Base-by-base conservation (phyloP, 192 early-diverging fungal genomes). In the Phlyctochytrium bullatum region DNA sequence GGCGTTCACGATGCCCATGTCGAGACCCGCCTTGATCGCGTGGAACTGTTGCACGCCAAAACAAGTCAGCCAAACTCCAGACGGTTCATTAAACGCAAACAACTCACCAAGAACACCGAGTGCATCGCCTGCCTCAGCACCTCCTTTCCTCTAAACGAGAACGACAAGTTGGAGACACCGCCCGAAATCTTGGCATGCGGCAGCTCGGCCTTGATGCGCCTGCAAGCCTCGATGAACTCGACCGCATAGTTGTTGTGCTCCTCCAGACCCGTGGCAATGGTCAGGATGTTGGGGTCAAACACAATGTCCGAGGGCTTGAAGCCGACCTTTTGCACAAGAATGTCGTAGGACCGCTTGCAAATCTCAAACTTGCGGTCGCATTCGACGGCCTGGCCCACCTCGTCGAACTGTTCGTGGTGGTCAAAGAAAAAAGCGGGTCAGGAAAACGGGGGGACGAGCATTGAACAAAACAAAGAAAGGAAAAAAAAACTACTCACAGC, bases 1-100 rank as follows among this genome's bases (percentile, higher is more conserved):
- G 3, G 95, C 92, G 73, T 96, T 96, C 69, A 98, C 95, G 66
- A 98, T 98, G 69, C 95, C 95, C 95, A 98, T 96, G 78, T 95
- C 95, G 90, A 98, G 91, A 17, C 94, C 93, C 30, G 78, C 89
- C 67, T 89, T 81, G 71, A 88, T 89, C 28, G 90, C 77, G 67
- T 94, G 91, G 79, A 86, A 94, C 64, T 80, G 58, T 2, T 40
- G 29, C n/a, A n/a, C n/a, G n/a, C 4, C 0, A 36, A 10, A 10
- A 31, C 12, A 52, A 24, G 0, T 40, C 62, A 62, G 67, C 3
- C n/a, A 33, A 64, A 40, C 0, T 1, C 29, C 10, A 10, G 58
- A 51, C 0, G n/a, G n/a, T n/a, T n/a, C 52, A 70, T 28, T 25
- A 24, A 50, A 69, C 6, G 34, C 28, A 16, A 20, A 51, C 3